Evolutionary conservation across 129 eudicot species (phyloP).

Genomic region (Pittosporum tobira): DNA sequence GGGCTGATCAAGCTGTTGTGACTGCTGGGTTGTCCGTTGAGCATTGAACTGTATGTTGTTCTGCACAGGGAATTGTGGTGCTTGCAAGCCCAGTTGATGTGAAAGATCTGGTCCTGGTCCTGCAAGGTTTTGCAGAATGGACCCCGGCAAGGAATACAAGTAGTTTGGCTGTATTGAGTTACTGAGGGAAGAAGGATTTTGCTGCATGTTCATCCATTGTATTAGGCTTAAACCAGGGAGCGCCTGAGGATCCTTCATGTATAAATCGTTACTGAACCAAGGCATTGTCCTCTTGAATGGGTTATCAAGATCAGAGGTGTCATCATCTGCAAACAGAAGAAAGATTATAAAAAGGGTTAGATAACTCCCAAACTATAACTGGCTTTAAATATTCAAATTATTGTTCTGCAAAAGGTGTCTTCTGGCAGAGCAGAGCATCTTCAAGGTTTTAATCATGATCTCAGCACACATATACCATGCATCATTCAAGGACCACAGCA

Average conservation of each 20-base stretch:
- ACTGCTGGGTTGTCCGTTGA: constrained; percentile 42
- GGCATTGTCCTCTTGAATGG: constrained; percentile 90
- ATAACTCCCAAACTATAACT: background rate
- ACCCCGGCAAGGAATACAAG: constrained; percentile 46
- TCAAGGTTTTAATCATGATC: constrained; percentile 12
- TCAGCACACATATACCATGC: background rate
- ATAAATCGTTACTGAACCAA: constrained; percentile 80
- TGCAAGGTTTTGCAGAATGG: constrained; percentile 47
- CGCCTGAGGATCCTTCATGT: constrained; percentile 58
- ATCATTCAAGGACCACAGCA: constrained; percentile 10
- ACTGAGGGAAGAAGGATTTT: constrained; percentile 48
- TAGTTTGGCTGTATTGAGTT: constrained; percentile 64
- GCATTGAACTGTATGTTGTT: constrained; percentile 54
- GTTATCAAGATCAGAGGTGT: constrained; percentile 58
- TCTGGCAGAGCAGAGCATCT: constrained; percentile 3
- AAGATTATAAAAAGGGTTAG: background rate
- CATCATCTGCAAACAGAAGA: constrained; percentile 51
- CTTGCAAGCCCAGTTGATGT: constrained; percentile 42
- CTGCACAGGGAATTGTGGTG: constrained; percentile 55
- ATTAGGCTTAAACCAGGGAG: constrained; percentile 74
- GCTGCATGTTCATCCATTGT: constrained; percentile 99
- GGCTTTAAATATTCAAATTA: background rate
- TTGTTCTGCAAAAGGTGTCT: background rate
- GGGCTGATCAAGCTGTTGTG: constrained; percentile 54
- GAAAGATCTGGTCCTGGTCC: constrained; percentile 52